phyloP scores from a whole-genome alignment of 306 rosid species.

The Canavalia gladiata region DNA sequence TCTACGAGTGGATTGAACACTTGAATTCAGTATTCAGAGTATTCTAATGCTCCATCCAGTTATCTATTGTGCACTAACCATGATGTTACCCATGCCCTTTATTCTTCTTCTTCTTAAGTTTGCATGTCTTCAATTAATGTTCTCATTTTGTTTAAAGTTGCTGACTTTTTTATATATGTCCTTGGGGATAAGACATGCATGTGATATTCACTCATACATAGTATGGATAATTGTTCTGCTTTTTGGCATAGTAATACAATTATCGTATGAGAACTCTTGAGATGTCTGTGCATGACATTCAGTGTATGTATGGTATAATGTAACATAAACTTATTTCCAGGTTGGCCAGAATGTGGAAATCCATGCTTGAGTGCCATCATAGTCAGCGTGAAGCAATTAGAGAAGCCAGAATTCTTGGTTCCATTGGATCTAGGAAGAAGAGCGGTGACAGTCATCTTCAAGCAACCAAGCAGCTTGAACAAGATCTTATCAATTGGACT shows the following conservation, averaged over 20 bases:
- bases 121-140: not conserved
- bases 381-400: constrained; percentile 79
- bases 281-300: constrained; percentile 1
- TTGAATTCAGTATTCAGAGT: constrained; percentile 19
- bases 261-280: constrained; percentile 18
- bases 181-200: constrained; percentile 1
- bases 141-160: constrained; percentile 35
- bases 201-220: constrained; percentile 22
- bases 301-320: constrained; percentile 17
- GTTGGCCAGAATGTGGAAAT: constrained; percentile 91
- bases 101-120: constrained; percentile 31
- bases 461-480: constrained; percentile 83
- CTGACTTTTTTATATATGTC: not conserved
- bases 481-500: constrained; percentile 91
- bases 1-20: constrained; percentile 14
- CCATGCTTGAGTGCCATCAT: constrained; percentile 95
- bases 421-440: constrained; percentile 81
- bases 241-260: constrained; percentile 23
- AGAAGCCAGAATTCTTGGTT: constrained; percentile 89
- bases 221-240: constrained; percentile 2
- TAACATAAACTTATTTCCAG: constrained; percentile 55
- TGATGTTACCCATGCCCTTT: constrained; percentile 4
- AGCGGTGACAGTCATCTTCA: constrained; percentile 67
- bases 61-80: not conserved
- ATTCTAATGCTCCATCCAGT: constrained; percentile 31